Base-by-base conservation (phyloP, 768 basidiomycete genomes). In the Termitomyces sp. region DNA sequence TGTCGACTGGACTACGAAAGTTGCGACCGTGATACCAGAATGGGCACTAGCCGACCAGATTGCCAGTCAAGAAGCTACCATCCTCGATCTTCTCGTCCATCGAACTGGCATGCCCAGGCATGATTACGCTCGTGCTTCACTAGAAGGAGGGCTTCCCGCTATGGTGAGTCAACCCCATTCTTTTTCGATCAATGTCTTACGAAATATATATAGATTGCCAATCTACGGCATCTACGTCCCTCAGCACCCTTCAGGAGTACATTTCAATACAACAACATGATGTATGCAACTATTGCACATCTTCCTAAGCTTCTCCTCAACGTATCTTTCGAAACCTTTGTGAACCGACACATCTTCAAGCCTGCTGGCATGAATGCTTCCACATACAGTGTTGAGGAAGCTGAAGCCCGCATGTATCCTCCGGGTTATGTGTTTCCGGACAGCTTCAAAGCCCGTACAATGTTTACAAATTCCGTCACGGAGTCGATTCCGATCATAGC, bases 211-310 rank as follows among this genome's bases (percentile, higher is more conserved):
- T 55, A 79, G 77, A 74, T 77, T 37, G 68, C 69, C 10, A 72
- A 67, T 5, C 45, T 79, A 34, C 71, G 70, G 6, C 65, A 75
- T 61, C 69, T 79, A 13, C 68, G 72, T 8, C 74, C 76, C 1
- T 78, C 78, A n/a, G 74, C 79, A 2, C 69, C 70, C 32, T 69
- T 75, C 53, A 65, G 79, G 5, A 71, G 76, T 53, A 75, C 73
- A 9, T 78, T 76, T 55, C 77, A 78, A 53, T 80, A 79, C 62
- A 79, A 76, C 65, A 78, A 80, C 58, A 65, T 79, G 54, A 78
- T 78, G 77, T 79, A 74, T 56, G 73, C 74, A 56, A 70, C 74
- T 1, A 63, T 79, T 0, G 76, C 76, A 4, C 71, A 75, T 57
- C 73, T 81, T 9, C 73, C 75, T 0, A 62, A 64, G 14, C 61